Evolutionary conservation across 345 rosid genomes (phyloP).

Genomic region (Balakata baccata): DNA sequence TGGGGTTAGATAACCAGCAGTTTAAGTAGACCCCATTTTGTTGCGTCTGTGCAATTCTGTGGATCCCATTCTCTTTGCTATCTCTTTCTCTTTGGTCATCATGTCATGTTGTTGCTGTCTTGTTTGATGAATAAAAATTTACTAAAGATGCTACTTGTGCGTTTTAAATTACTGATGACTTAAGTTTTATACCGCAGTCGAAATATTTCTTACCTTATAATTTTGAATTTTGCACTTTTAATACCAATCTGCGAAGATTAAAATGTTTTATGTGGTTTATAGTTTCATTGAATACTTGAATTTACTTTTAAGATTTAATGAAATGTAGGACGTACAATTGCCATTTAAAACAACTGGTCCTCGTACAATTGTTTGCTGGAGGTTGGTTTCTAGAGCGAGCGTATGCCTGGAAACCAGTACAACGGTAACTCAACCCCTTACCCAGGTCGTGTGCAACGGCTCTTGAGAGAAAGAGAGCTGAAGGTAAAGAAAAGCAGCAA

Average conservation of each 20-base stretch:
- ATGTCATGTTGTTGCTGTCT: not conserved
- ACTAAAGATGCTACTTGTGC: no score
- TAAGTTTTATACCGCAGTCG: no score
- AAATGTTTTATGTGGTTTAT: slow-evolving; percentile 25
- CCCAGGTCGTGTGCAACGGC: slow-evolving; percentile 64
- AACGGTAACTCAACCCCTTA: slow-evolving; percentile 56
- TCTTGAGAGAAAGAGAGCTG: slow-evolving; percentile 68
- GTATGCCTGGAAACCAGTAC: slow-evolving; percentile 93
- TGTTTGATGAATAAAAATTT: no score
- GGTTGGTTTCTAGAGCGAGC: slow-evolving; percentile 49
- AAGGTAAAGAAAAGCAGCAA: slow-evolving; percentile 54
- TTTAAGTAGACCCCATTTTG: not conserved
- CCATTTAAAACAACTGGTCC: slow-evolving; percentile 20
- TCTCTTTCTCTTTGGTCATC: not conserved
- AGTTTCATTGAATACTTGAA: slow-evolving; percentile 14
- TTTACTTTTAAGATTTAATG: slow-evolving; percentile 16
- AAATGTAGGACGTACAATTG: slow-evolving; percentile 53
- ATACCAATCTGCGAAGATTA: slow-evolving; percentile 20
- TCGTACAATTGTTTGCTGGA: slow-evolving; percentile 24
- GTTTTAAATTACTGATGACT: no score
- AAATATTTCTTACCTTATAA: not conserved
- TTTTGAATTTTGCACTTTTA: not conserved
- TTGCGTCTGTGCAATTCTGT: not conserved
- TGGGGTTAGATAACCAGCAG: not conserved
- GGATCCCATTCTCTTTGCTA: not conserved